Evolutionary conservation across 345 rosid species (phyloP).

Genomic region (Atalantia buxifolia): DNA sequence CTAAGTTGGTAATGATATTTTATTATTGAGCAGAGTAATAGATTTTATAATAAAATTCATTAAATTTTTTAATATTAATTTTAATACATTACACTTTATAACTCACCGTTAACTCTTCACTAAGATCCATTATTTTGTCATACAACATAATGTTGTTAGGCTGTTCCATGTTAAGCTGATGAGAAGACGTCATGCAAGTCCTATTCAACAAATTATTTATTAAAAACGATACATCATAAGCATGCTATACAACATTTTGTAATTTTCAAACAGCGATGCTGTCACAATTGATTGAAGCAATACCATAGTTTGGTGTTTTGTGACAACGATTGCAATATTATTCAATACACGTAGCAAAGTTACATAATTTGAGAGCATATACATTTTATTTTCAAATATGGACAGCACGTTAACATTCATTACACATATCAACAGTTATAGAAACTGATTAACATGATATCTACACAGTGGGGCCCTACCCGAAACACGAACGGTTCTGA

Average conservation of each 20-base stretch:
- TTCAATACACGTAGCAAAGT: no score
- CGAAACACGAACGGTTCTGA: background rate
- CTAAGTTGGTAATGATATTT: no score
- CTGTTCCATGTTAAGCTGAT: no score
- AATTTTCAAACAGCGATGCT: background rate
- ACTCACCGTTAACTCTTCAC: no score
- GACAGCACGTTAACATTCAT: background rate
- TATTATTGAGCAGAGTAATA: no score
- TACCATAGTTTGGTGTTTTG: background rate
- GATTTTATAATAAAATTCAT: no score
- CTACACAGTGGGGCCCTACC: background rate
- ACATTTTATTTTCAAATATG: background rate
- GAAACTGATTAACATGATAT: constrained; percentile 1
- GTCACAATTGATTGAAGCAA: background rate
- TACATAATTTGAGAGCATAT: background rate
- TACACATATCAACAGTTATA: background rate
- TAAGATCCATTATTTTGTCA: no score
- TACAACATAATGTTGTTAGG: no score
- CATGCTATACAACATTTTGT: background rate
- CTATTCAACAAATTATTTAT: background rate
- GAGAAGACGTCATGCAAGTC: no score
- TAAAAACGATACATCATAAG: background rate
- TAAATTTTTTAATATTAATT: no score
- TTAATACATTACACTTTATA: no score
- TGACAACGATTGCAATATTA: background rate